phyloP scores from a whole-genome alignment of 345 rosid species.

The Lagerstroemia speciosa region DNA sequence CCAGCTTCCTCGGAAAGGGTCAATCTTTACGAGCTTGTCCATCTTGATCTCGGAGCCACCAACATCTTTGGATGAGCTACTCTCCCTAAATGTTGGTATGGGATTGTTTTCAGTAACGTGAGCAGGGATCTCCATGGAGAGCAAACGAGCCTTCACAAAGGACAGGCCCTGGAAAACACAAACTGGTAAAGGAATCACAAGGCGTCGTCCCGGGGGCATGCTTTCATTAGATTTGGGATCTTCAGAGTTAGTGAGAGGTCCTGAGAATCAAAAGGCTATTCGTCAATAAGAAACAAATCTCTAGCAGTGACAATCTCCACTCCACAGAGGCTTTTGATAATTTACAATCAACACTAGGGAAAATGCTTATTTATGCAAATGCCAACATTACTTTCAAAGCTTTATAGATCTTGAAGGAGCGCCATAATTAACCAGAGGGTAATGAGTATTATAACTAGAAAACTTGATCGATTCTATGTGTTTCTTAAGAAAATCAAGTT shows the following conservation, averaged over 20 bases:
- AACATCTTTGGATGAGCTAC: slow-evolving; percentile 27
- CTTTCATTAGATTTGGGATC: slow-evolving; percentile 40
- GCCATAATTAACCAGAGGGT: neutral
- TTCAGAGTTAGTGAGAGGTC: slow-evolving; percentile 41
- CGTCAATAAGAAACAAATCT: neutral
- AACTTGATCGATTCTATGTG: neutral
- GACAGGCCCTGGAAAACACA: slow-evolving; percentile 90
- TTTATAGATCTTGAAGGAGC: neutral
- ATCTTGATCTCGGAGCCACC: slow-evolving; percentile 40
- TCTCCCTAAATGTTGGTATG: slow-evolving; percentile 21
- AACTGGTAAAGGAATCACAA: slow-evolving; percentile 78
- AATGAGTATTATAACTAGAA: neutral
- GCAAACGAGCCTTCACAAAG: slow-evolving; percentile 86
- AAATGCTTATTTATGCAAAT: neutral
- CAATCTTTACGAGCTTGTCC: slow-evolving; percentile 76
- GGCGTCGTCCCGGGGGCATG: slow-evolving; percentile 81
- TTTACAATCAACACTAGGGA: neutral
- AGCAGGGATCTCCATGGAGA: slow-evolving; percentile 98
- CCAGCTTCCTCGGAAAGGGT: slow-evolving; percentile 98
- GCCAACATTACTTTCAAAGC: neutral
- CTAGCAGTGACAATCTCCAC: neutral
- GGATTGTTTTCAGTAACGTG: slow-evolving; percentile 64
- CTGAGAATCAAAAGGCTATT: slow-evolving; percentile 32
- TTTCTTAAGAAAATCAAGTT: neutral
- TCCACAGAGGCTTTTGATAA: neutral